Conservation (phyloP, 805 yeast genomes). For the Blastobotrys americana region DNA sequence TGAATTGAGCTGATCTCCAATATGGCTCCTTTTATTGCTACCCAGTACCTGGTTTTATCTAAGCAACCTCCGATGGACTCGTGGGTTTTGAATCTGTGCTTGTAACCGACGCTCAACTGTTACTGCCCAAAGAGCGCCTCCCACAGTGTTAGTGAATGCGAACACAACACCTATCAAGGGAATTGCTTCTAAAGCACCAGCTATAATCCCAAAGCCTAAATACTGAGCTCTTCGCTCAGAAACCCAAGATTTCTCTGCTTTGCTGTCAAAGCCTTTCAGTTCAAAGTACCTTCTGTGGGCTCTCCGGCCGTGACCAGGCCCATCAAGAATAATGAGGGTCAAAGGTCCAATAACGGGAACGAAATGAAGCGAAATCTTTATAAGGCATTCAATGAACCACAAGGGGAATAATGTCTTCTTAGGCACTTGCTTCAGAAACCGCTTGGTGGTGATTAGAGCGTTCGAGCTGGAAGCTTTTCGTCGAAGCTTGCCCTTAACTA, state of each 20-base stretch:
- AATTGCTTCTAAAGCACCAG: constrained; percentile 31
- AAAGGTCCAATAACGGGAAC: constrained; percentile 59
- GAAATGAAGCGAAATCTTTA: constrained; percentile 36
- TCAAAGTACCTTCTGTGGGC: constrained; percentile 52
- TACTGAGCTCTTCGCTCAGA: constrained; percentile 26
- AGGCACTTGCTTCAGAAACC: constrained; percentile 33
- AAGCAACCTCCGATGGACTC: too few species aligned
- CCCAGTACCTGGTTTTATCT: too few species aligned
- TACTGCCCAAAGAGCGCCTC: constrained; percentile 35
- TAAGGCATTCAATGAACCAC: constrained; percentile 34
- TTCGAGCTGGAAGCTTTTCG: constrained; percentile 31
- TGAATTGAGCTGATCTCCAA: background rate
- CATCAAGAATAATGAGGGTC: constrained; percentile 42
- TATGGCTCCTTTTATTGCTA: background rate
- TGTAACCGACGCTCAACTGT: constrained; percentile 21
- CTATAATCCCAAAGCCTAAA: constrained; percentile 31
- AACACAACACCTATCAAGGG: constrained; percentile 32
- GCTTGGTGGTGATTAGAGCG: constrained; percentile 27
- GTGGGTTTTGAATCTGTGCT: background rate
- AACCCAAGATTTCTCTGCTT: constrained; percentile 34
- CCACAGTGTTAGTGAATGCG: constrained; percentile 31
- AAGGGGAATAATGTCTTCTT: constrained; percentile 34
- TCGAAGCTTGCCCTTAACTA: constrained; percentile 34
- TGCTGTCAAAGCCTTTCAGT: constrained; percentile 43
- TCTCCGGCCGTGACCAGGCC: constrained; percentile 47